Base-by-base conservation (phyloP, 169 alveolate species). In the Plasmodium cynomolgi region DNA sequence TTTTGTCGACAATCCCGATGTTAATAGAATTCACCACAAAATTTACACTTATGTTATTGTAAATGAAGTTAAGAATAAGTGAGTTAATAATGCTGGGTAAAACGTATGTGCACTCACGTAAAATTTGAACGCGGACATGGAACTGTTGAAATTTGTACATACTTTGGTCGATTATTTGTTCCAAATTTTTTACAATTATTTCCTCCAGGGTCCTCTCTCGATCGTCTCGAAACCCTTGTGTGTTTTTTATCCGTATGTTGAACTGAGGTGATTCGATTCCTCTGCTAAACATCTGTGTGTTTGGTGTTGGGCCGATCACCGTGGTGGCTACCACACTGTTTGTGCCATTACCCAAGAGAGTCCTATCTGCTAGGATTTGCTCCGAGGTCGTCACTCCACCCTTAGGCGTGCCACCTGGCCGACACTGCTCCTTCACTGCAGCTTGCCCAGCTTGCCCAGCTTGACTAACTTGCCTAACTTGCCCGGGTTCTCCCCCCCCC, bases 41-140 rank as follows among this genome's bases (percentile, higher is more conserved):
- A 34, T 86, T 86, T 41, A 86, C 4, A 47, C 93, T 86, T 31
- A 86, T 86, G 47, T 86, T 86, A 23, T 86, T 86, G 47, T 79
- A 29, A 1, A 86, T 86, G 50, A 75, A 77, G n/a, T 44, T 86
- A 75, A 86, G 29, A 11, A 56, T 86, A 1, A 86, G 31, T 0
- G 93, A 74, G 33, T 86, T 86, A 15, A 86, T 77, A 17, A 86
- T 86, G 44, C 93, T 86, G 2, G 93, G 29, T 56, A 86, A 77
- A 23, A 86, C 41, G 47, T 50, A 86, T n/a, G 93, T 3, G 15
- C 81, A 54, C 44, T 86, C 93, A 50, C 68, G 81, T 75, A 86
- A 23, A 4, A 86, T 86, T 33, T 86, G 93, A 0, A 86, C 72
- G 5, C 62, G 37, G 15, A 86, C 9, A 54, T 75, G 34, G 41